Base-by-base conservation (phyloP, 108 stramenopile species). In the Mayamaea pseudoterrestris region DNA sequence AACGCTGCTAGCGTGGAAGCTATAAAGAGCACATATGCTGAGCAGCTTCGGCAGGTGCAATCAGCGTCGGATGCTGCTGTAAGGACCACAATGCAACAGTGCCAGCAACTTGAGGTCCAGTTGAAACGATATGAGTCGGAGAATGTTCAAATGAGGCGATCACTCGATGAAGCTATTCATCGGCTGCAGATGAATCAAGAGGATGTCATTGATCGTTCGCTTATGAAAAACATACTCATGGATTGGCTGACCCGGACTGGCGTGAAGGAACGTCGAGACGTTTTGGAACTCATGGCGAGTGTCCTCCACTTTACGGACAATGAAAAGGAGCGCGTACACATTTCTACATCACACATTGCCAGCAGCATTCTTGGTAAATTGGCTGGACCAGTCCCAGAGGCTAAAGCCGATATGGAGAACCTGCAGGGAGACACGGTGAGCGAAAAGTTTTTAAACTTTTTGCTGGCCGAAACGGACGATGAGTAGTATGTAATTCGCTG, bases 221-320 rank as follows among this genome's bases (percentile, higher is more conserved):
- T 92, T 13, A 92, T 92, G 61, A 92, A 92, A 51, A 92, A 87
- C 50, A 74, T 92, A 21, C 76, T 92, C 22, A 63, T 92, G 31
- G 90, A 92, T 59, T 92, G 90, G 90, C 73, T 79, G 32, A 50
- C 53, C 3, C 73, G 71, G 65, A 59, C 50, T 3, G 71, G 68
- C 5, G 26, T 28, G 2, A 80, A 79, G 41, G 68, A 54, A 5
- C 79, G 80, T 49, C 60, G 88, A 47, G 74, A 86, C 58, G 83
- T 92, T 5, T 59, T 92, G 60, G 51, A 80, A 53, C 35, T 92
- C 30, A 75, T 92, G 69, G 82, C 84, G 0, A 87, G 78, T 55
- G 49, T 92, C 13, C 63, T 92, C 5, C 78, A 87, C 42, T 92
- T 92, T 46, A 77, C 81, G 0, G 83, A 87, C 37, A 85, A 84